phyloP scores from a whole-genome alignment of 345 rosid species.

The Tarenaya hassleriana region DNA sequence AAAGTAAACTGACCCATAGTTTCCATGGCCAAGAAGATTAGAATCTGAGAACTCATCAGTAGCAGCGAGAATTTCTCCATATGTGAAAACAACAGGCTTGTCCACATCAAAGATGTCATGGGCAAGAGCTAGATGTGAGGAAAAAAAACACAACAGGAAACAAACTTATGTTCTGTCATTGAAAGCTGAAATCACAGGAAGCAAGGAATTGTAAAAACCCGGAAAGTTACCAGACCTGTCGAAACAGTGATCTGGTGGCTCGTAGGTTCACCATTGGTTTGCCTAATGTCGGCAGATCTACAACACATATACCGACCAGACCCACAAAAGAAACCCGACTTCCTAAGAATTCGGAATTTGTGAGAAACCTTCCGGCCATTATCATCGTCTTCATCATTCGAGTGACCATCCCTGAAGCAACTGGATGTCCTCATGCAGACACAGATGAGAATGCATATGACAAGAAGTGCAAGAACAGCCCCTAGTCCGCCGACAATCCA shows the following conservation, averaged over 20 bases:
- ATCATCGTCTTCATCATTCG: slow-evolving; percentile 33
- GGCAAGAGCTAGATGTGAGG: slow-evolving; percentile 46
- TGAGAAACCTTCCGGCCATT: slow-evolving; percentile 42
- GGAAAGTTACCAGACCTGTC: slow-evolving; percentile 39
- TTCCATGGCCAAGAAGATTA: slow-evolving; percentile 88
- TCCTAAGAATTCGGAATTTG: slow-evolving; percentile 80
- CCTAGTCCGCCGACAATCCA: slow-evolving; percentile 87
- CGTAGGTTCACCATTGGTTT: slow-evolving; percentile 53
- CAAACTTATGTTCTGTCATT: background rate
- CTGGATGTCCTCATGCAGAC: slow-evolving; percentile 58
- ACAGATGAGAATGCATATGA: slow-evolving; percentile 43
- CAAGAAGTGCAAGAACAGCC: slow-evolving; percentile 52
- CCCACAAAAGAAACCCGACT: slow-evolving; percentile 78
- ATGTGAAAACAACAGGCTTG: slow-evolving; percentile 76
- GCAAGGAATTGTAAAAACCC: slow-evolving; percentile 2
- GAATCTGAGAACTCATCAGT: slow-evolving; percentile 82
- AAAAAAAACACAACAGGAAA: slow-evolving; percentile 2
- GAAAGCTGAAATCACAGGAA: background rate
- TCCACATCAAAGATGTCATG: slow-evolving; percentile 67
- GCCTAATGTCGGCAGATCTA: slow-evolving; percentile 61
- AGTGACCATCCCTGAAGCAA: slow-evolving; percentile 35
- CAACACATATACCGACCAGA: slow-evolving; percentile 74
- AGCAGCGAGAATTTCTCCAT: slow-evolving; percentile 58
- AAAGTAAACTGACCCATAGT: slow-evolving; percentile 82
- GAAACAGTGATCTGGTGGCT: slow-evolving; percentile 44